Base-by-base conservation (phyloP, 2,329 filamentous ascomycete species). In the Aspergillus fumigatiaffinis region DNA sequence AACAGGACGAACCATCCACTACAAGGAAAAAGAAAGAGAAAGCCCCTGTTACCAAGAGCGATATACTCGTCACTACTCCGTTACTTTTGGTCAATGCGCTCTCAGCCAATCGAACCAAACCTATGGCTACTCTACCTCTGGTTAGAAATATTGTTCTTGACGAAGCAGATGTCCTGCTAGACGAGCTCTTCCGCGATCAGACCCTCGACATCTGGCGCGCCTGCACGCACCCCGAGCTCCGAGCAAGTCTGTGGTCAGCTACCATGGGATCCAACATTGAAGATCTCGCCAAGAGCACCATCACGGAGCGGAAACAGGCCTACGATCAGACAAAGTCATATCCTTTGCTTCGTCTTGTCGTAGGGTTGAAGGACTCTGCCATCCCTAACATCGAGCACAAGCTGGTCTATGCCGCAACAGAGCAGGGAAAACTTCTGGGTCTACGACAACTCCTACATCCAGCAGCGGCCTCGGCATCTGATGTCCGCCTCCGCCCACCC, bases 201-300 rank as follows among this genome's bases (percentile, higher is more conserved):
- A 97, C 92, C 0, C 79, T 95, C 41, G 83, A 84, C 3, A 87
- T 97, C 60, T 97, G 92, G 92, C 84, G 85, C 46, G 84, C 89
- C 3, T 93, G 93, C 72, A 86, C 80, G 2, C 87, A 87, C 63
- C 80, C 84, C 3, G 76, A 81, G n/a, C 79, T 97, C 8, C 84
- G 87, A 25, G 81, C 91, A 3, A 91, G 89, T 9, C 87, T 96
- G 59, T 99, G 93, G 92, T 97, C 94, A 14, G 94, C 94, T 14
- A 99, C 94, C 0, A 97, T 99, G 87, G 91, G 90, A 3, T 96
- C 93, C 17, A 94, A 88, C 65, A 90, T 97, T 46, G 94, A 99
- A 76, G 81, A 87, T 21, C 79, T 97, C 7, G 84, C 91, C 50
- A 83, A 83, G 6, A 83, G 85, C n/a, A 88, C 87, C 14, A 83